Conservation (phyloP, 768 basidiomycete genomes). For the Fomitopsis pulvina region DNA sequence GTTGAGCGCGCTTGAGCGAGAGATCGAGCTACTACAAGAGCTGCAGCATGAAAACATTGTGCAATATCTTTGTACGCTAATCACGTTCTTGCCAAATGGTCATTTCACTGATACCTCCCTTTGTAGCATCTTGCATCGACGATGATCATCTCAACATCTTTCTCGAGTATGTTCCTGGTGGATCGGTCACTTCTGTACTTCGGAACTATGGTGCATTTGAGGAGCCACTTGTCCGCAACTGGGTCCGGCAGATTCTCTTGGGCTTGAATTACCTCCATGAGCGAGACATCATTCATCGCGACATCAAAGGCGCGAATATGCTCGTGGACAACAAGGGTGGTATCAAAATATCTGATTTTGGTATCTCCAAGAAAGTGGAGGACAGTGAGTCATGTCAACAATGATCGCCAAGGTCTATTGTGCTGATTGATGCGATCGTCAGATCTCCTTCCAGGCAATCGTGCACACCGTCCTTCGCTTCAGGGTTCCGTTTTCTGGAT, state of each 20-base stretch:
- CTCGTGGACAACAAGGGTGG: slow-evolving; percentile 97
- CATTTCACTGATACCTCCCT: neutral
- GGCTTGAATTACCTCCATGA: slow-evolving; percentile 90
- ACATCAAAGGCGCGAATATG: slow-evolving; percentile 99
- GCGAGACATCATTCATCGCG: slow-evolving; percentile 91
- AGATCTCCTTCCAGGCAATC: slow-evolving; percentile 51
- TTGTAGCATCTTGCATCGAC: slow-evolving; percentile 86
- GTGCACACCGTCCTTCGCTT: slow-evolving; percentile 82
- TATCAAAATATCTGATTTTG: slow-evolving; percentile 95
- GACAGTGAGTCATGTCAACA: slow-evolving; percentile 89
- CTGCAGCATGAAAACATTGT: slow-evolving; percentile 95
- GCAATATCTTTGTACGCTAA: slow-evolving; percentile 84
- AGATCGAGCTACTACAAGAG: slow-evolving; percentile 90
- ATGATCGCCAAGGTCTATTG: no score
- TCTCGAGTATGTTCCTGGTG: slow-evolving; percentile 94
- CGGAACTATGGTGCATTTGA: slow-evolving; percentile 93
- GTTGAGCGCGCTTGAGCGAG: slow-evolving; percentile 86
- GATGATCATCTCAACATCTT: slow-evolving; percentile 92
- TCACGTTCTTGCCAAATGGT: neutral
- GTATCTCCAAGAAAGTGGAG: slow-evolving; percentile 96
- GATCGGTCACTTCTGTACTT: slow-evolving; percentile 84
- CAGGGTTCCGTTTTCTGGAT: slow-evolving; percentile 99
- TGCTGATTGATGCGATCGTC: neutral
- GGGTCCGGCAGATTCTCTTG: slow-evolving; percentile 85
- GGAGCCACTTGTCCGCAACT: slow-evolving; percentile 86